Percentiles rank a stretch among this genome's conserved stretches.
phyloP scores from a whole-genome alignment of 257 asterid species.

The Penstemon eatonii region DNA sequence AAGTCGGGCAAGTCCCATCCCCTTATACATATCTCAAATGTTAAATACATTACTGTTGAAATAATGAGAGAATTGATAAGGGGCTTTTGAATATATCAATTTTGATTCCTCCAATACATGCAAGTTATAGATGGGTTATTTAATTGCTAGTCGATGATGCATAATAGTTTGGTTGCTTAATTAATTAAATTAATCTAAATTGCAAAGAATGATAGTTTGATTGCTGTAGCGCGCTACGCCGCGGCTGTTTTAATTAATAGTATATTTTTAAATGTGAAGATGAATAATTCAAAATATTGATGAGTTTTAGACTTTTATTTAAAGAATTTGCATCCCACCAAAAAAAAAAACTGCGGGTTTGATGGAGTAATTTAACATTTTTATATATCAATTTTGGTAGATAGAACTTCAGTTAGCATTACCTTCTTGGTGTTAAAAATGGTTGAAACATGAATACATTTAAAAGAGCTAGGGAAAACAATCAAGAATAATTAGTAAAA shows the following conservation, averaged over 20 bases:
- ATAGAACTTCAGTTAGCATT: slow-evolving; percentile 18
- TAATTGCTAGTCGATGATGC: slow-evolving; percentile 6
- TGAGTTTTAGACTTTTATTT: not conserved
- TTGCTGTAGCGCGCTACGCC: not conserved
- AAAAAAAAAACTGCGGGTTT: not conserved
- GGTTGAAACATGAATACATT: not conserved
- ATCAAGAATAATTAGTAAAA: too few species aligned
- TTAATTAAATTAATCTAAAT: slow-evolving; percentile 4
- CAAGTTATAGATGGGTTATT: not conserved
- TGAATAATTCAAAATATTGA: not conserved
- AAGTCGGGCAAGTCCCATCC: not conserved
- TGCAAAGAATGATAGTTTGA: not conserved
- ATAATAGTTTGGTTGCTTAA: slow-evolving; percentile 5
- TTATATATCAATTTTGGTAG: not conserved
- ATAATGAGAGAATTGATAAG: not conserved
- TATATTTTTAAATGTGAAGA: not conserved
- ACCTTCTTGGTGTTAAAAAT: not conserved
- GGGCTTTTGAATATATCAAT: not conserved
- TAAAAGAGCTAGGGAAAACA: not conserved
- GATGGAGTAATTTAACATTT: not conserved
- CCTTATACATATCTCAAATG: not conserved
- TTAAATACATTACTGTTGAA: not conserved
- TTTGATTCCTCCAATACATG: not conserved
- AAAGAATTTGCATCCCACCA: not conserved
- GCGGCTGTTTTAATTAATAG: not conserved